Evolutionary conservation across 257 asterid genomes (phyloP).

Genomic region (Buddleja alternifolia): DNA sequence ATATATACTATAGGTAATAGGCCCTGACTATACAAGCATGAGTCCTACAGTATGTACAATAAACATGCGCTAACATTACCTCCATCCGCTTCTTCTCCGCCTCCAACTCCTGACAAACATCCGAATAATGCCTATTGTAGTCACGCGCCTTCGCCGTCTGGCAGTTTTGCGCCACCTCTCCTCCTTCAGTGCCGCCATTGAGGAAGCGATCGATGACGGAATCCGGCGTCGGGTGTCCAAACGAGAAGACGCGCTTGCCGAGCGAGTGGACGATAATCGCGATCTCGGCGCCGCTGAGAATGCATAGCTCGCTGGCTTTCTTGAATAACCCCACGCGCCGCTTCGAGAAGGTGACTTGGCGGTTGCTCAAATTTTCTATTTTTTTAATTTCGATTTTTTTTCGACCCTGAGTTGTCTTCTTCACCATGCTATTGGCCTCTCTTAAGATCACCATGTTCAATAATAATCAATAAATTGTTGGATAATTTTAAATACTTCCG

Average conservation of each 20-base stretch:
- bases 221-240: conserved; percentile 40
- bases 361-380: conserved; percentile 37
- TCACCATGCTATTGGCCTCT: conserved; percentile 20
- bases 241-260: conserved; percentile 41
- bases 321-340: conserved; percentile 51
- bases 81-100: conserved; percentile 43
- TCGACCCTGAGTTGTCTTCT: conserved; percentile 42
- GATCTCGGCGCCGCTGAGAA: conserved; percentile 42
- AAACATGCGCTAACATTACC: too few relatives aligned
- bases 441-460: conserved; percentile 24
- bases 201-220: conserved; percentile 39
- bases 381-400: conserved; percentile 50
- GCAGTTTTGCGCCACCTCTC: background rate
- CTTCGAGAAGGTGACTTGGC: conserved; percentile 53
- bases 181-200: background rate
- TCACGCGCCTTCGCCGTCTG: conserved; percentile 18
- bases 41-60: too few relatives aligned
- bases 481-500: too few relatives aligned
- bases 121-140: conserved; percentile 39
- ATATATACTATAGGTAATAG: too few relatives aligned
- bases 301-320: conserved; percentile 51
- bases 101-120: conserved; percentile 34
- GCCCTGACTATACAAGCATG: too few relatives aligned
- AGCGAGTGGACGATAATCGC: conserved; percentile 44
- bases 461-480: too few relatives aligned